Base-by-base conservation (phyloP, 805 yeast species). In the Wickerhamomyces chaumierensis region DNA sequence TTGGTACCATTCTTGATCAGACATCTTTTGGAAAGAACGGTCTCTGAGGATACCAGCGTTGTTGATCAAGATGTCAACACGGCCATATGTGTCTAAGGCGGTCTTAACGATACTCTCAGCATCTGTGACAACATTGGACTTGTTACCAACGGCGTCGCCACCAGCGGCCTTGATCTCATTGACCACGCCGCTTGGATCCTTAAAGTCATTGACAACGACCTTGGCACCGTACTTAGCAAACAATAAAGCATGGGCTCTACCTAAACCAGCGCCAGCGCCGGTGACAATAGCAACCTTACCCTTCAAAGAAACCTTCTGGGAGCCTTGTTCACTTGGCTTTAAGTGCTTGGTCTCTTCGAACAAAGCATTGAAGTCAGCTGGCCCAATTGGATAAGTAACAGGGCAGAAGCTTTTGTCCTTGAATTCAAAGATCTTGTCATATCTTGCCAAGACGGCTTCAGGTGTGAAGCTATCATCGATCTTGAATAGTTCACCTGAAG, bases 41-140 rank as follows among this genome's bases (percentile, higher is more conserved):
- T 92, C 97, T 53, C 96, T 72, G 53, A 90, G 68, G 42, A 90
- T 85, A 43, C 98, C 98, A 14, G 98, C 98, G 57, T 90, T 90
- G 65, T 90, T 90, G 44, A 90, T 69, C 47, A 90, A 70, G 7
- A 85, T 73, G 61, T 90, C 95, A 42, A 90, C 79, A 34, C 81
- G 71, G 28, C 96, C 96, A 62, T 75, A 90, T 41, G 68, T 67
- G 47, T 73, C 73, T 39, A 87, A 43, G 15, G 94, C 95, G 33
- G 82, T 77, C 58, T 83, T 70, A 42, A 90, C 74, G 48, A 90
- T 83, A 27, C 72, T 72, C 37, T 75, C 75, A 34, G 95, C 79
- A 43, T 86, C 79, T 1, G 69, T 65, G 42, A 81, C 83, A 39
- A 86, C 95, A 58, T 85, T 86, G 61, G 83, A 84, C 51, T 70